Conservation (phyloP, 129 eudicot species). For the Heracleum sosnowskyi region DNA sequence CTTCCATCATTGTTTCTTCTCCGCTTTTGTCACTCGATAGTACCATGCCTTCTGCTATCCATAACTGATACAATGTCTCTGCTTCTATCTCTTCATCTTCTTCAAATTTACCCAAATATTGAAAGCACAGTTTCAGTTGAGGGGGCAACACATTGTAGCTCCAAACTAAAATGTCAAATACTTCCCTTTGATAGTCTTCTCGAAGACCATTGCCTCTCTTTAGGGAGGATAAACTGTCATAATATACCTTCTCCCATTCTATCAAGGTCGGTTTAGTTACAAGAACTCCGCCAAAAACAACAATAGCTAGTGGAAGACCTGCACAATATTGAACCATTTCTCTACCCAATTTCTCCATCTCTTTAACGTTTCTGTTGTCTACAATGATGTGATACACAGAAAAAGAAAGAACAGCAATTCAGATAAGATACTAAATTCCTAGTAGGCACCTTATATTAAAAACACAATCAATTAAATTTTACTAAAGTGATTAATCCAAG, state of each 20-base stretch:
- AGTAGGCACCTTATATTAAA: background rate
- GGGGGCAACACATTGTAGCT: slow-evolving; percentile 19
- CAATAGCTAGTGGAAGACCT: background rate
- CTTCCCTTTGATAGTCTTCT: background rate
- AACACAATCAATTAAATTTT: too few relatives aligned
- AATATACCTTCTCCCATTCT: background rate
- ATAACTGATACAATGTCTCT: slow-evolving; percentile 13
- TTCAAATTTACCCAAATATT: slow-evolving; percentile 13
- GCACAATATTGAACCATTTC: background rate
- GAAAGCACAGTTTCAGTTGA: slow-evolving; percentile 20
- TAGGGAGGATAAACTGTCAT: background rate
- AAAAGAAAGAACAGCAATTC: too few relatives aligned
- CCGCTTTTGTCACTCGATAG: background rate
- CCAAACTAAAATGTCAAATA: slow-evolving; percentile 5
- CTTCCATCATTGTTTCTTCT: slow-evolving; percentile 6
- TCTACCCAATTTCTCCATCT: background rate
- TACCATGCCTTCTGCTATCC: slow-evolving; percentile 27
- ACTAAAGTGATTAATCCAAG: too few relatives aligned
- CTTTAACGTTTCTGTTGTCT: background rate
- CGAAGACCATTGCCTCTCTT: slow-evolving; percentile 6
- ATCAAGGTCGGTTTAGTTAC: background rate
- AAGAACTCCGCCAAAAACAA: background rate
- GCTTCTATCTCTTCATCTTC: slow-evolving; percentile 17
- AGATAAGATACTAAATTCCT: background rate
- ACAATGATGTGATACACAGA: background rate